Base-by-base conservation (phyloP, 2,329 filamentous ascomycete genomes). In the Arachnopeziza araneosa region DNA sequence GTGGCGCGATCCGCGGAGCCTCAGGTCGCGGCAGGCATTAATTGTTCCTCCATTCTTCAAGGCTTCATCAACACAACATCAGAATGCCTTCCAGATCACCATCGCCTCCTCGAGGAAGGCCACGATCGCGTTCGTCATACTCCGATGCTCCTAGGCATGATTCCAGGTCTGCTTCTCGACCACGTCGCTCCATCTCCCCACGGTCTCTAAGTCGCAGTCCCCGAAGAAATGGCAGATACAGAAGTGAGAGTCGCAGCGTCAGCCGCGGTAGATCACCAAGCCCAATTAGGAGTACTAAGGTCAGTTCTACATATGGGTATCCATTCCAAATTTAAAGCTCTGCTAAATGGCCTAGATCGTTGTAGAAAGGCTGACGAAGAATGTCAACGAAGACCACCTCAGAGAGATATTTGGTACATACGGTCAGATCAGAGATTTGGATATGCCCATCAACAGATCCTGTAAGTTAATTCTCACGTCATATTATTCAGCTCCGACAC, bases 331-430 rank as follows among this genome's bases (percentile, higher is more conserved):
- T 57, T 60, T 53, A 64, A 50, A 23, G 49, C 6, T 14, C 1
- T 58, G 51, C 61, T 69, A 62, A 71, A 36, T 30, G 23, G 24
- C 50, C 12, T 69, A 97, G 90, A 93, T 99, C 72, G 91, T 99
- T 21, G 89, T 99, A 53, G 95, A 99, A 75, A 93, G 96, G 64
- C 81, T 99, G 70, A 96, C 93, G 3, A 96, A 96, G 75, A 98
- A 96, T 70, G 88, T 99, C 68, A 96, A 90, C 60, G 90, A 93
- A 73, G 83, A 84, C 21, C 95, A 99, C 70, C 79, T 99, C 7
- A 83, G 85, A 66, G 95, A 99, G 73, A 96, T 99, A 62, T 99
- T 99, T 72, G 89, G 90, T 54, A 82, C 84, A 48, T 99, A 95
- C 72, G 95, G 95, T 55, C 81, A 83, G 22, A 96, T 99, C 67